Base-by-base conservation (phyloP, 768 basidiomycete species). In the Gymnopilus junonius region DNA sequence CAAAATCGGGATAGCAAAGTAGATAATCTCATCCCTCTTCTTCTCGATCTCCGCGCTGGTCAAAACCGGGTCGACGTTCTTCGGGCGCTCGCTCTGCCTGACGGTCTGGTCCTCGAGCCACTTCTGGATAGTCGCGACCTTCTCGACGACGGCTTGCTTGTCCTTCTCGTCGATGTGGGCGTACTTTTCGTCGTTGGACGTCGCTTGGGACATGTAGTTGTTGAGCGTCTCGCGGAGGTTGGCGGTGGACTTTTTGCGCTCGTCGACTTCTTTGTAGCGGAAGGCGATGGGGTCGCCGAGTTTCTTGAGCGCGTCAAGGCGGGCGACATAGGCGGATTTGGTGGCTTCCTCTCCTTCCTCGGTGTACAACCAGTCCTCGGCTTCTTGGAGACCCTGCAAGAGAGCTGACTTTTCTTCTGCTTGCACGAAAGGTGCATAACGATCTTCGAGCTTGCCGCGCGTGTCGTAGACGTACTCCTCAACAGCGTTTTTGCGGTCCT, bases 381-480 rank as follows among this genome's bases (percentile, higher is more conserved):
- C 89, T 65, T 89, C 89, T 60, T 84, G 80, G 32, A 96, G 83
- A 46, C 88, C 85, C 20, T 71, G 77, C 29, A 94, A 80, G 37
- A 99, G 87, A 64, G 86, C 86, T 65, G 85, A 75, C 80, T 95
- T 96, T 79, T 99, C 97, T 12, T 80, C 75, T 0, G 87, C 53
- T 71, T 90, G 84, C 56, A 91, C 92, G 76, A 82, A 99, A 12
- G 86, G 51, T 17, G 89, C 88, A 71, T 93, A 97, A 55, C 91
- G 87, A 50, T 91, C 93, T 37, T 98, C 96, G 63, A 99, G 86
- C 81, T 97, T 97, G 77, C 87, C 82, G 39, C 95, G 92, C 71
- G 85, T 95, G 76, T 99, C 97, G 79, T 98, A 98, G 61, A 99
- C 92, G 81, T 97, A 98, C 79, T 99, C 97, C 80, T 99, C 97